Percentiles rank a stretch among this genome's conserved stretches.
Evolutionary conservation across 371 early-diverging fungal species (phyloP).

Genomic region (Rhizopus delemar): DNA sequence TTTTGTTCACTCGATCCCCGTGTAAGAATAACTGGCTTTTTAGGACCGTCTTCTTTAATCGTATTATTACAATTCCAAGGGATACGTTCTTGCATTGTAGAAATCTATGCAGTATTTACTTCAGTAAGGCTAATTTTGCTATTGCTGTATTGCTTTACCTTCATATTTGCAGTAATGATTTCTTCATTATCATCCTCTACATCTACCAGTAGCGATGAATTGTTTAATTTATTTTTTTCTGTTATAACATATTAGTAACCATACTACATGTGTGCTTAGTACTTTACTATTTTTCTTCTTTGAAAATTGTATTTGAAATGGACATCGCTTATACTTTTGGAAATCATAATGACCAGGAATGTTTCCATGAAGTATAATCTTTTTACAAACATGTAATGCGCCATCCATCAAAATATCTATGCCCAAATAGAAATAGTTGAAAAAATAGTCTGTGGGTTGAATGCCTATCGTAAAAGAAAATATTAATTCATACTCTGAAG

Average conservation of each 20-base stretch:
- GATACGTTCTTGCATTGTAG: conserved; percentile 49
- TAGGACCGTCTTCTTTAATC: conserved; percentile 29
- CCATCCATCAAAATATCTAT: conserved; percentile 79
- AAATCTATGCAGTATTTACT: conserved; percentile 24
- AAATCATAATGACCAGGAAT: conserved; percentile 75
- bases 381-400: conserved; percentile 65
- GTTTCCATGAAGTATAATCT: conserved; percentile 77
- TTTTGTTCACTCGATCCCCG: conserved; percentile 70
- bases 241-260: not conserved
- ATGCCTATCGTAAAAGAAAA: not conserved
- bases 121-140: too few relatives aligned
- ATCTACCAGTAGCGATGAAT: conserved; percentile 34
- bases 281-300: conserved; percentile 19
- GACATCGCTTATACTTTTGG: conserved; percentile 67
- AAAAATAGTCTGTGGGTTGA: conserved; percentile 64
- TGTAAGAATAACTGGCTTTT: conserved; percentile 62
- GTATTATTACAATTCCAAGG: conserved; percentile 44
- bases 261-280: not conserved
- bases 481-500: not conserved
- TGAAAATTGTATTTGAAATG: conserved; percentile 48
- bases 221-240: conserved; percentile 16
- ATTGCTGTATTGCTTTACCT: conserved; percentile 21
- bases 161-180: conserved; percentile 44
- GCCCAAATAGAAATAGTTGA: conserved; percentile 73
- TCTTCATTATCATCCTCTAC: conserved; percentile 36